phyloP scores from a whole-genome alignment of 2,329 filamentous ascomycete genomes.

The Lecanicillium sp. region DNA sequence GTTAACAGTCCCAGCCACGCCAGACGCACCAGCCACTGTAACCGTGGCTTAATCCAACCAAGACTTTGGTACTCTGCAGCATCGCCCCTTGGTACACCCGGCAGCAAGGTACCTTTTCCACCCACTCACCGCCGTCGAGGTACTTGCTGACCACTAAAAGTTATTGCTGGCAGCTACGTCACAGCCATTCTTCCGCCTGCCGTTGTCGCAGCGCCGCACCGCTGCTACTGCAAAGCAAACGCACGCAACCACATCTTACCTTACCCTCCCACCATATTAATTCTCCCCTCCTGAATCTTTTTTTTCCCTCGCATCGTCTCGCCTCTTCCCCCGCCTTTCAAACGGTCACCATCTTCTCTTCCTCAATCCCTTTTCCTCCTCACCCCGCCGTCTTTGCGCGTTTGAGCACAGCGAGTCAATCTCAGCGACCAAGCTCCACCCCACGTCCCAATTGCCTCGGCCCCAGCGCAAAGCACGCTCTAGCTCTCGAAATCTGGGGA shows the following conservation, averaged over 20 bases:
- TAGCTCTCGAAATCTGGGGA: too few relatives aligned
- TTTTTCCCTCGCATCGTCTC: background rate
- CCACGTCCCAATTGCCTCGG: background rate
- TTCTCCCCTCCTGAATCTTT: background rate
- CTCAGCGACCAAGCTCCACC: background rate
- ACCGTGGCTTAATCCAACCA: too few relatives aligned
- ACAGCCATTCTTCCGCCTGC: background rate
- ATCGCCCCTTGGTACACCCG: too few relatives aligned
- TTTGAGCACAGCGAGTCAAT: background rate
- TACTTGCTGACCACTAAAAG: too few relatives aligned
- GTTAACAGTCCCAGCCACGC: too few relatives aligned
- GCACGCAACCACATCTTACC: conserved; percentile 7
- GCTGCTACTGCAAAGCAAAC: too few relatives aligned
- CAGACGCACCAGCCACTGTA: too few relatives aligned
- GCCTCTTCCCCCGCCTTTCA: background rate
- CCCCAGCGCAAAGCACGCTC: background rate
- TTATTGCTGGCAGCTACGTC: conserved; percentile 7
- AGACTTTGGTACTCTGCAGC: too few relatives aligned
- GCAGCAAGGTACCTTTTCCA: too few relatives aligned
- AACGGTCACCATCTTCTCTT: background rate
- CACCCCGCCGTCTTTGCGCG: background rate
- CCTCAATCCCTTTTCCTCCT: background rate
- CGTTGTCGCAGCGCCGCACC: conserved; percentile 10
- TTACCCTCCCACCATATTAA: conserved; percentile 11
- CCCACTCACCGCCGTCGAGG: too few relatives aligned